Evolutionary conservation across 495 filamentous ascomycete species (phyloP), one percentile per base, ranked within the genome.

Genomic region (Parachaetomium inaequale): DNA sequence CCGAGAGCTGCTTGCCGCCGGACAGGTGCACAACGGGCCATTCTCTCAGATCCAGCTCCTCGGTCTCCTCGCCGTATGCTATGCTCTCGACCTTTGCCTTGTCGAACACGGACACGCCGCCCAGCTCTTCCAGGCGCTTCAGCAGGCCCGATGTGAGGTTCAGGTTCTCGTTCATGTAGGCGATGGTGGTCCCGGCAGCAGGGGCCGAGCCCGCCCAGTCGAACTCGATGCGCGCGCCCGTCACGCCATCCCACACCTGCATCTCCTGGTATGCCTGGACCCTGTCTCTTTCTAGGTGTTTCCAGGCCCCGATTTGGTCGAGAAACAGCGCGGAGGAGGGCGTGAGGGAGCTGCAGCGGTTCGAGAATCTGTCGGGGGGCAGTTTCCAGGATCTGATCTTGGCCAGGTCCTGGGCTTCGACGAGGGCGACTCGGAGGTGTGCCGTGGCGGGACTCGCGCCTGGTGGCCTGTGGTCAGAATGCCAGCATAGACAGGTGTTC

Each of bases 161-260:
- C 40, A 86, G 69, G 70, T 99, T 99, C 80, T 99, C 94, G 28
- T 84, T 90, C 94, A 99, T 99, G 69, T 91, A 93, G 12, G 95
- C 94, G 57, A 99, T 92, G 2, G 86, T 88, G 17, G 73, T 72
- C 19, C 66, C 67, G 12, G 63, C 72, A 43, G 75, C 63, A 4
- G 77, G 65, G 2, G 70, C 73, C 19, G 80, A 75, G 26, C 82
- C 81, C 19, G 81, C 77, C 83, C 85, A 88, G 75, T 94, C 89
- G 73, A 99, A 99, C 58, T 89, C 87, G 72, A 99, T 96, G 50
- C 85, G 82, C 40, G 92, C 88, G 57, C 84, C 90, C 17, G 89
- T 88, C 58, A 96, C 86, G 58, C 94, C 94, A 75, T 99, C 94
- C 94, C 94, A 99, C 11, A 98, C 93, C 67, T 85, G 78, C 94